Percentiles rank a stretch among this genome's conserved stretches.
phyloP scores from a whole-genome alignment of 345 rosid species.

The Populus alba region DNA sequence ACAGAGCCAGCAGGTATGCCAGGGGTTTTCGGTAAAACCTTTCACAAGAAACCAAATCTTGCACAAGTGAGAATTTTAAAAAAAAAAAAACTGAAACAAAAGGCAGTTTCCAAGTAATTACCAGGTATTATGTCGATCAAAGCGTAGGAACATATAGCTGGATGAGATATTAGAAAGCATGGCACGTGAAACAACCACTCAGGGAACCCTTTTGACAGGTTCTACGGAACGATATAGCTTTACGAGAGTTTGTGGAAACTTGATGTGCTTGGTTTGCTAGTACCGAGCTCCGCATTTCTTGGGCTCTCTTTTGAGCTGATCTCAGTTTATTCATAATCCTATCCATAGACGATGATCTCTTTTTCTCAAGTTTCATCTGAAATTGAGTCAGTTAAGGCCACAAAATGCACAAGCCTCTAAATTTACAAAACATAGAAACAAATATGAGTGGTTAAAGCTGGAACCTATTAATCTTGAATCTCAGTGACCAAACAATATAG shows the following conservation, averaged over 20 bases:
- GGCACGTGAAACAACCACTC: conserved; percentile 89
- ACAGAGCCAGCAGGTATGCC: neutral
- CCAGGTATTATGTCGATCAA: conserved; percentile 22
- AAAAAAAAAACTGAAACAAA: neutral
- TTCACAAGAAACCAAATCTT: neutral
- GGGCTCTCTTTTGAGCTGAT: conserved; percentile 92
- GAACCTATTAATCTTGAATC: neutral
- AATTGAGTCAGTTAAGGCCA: conserved; percentile 20
- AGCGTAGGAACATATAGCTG: conserved; percentile 8
- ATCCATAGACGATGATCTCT: conserved; percentile 86
- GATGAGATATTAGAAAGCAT: conserved; percentile 49
- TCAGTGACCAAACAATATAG: neutral
- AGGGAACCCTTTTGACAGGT: conserved; percentile 62
- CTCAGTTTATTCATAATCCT: conserved; percentile 85
- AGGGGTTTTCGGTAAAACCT: neutral
- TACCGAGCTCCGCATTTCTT: conserved; percentile 80
- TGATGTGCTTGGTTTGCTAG: conserved; percentile 47
- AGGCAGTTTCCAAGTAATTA: conserved; percentile 17
- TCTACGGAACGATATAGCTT: conserved; percentile 44
- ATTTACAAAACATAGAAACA: neutral
- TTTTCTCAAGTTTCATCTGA: conserved; percentile 98
- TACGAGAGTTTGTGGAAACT: conserved; percentile 42
- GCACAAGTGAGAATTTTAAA: neutral
- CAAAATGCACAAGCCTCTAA: neutral
- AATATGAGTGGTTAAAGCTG: neutral